Evolutionary conservation across 225 moss, liverwort and hornwort species (phyloP).

Genomic region (Antitrichia curtipendula): DNA sequence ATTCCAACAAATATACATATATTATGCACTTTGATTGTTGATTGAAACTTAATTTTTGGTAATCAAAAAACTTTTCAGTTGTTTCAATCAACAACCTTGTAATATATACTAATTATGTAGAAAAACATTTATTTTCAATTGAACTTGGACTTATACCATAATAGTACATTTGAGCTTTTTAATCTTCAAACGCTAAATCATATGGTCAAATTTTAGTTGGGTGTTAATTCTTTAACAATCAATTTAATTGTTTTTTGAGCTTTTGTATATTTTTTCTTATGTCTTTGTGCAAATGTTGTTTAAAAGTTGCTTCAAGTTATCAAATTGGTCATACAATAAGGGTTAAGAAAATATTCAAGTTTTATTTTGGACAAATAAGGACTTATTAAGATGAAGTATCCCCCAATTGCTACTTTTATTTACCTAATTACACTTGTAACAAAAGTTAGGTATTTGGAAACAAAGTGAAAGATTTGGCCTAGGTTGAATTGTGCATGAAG

Average conservation of each 20-base stretch:
- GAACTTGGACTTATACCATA: background rate
- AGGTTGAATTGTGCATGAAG: background rate
- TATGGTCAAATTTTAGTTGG: background rate
- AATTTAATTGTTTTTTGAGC: background rate
- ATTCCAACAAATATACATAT: background rate
- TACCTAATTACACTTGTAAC: background rate
- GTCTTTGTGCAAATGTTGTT: background rate
- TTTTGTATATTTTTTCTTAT: too few relatives aligned
- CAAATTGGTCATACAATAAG: background rate
- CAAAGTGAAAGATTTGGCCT: background rate
- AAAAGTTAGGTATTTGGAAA: fast-evolving
- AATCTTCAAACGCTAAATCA: fast-evolving
- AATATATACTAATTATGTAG: background rate
- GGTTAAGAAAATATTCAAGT: background rate
- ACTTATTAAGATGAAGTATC: background rate
- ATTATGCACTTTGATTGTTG: background rate
- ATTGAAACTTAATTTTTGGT: background rate
- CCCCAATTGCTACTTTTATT: background rate
- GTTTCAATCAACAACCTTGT: background rate
- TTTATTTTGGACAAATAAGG: background rate
- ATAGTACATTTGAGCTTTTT: background rate
- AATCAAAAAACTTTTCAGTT: background rate
- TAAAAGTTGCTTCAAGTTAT: too few relatives aligned
- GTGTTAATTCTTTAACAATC: fast-evolving
- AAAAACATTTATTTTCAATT: background rate